These are phyloP conservation scores for Rhizophagus clarus DNA, from an alignment of 192 early-diverging fungal genomes.

Conservation along the genomic window DNA sequence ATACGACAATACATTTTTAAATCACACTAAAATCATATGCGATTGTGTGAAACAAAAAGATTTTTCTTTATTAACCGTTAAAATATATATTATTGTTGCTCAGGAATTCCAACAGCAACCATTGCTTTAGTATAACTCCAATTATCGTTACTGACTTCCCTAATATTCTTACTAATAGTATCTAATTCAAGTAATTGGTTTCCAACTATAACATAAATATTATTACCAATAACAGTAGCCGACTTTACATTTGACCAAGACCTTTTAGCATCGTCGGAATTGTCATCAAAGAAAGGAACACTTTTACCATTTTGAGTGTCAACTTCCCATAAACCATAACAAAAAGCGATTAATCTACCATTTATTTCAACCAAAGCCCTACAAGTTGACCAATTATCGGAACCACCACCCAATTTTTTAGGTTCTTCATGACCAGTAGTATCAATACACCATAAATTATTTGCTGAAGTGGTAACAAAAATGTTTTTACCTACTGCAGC, in stretches of 20 bases:
- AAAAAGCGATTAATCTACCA: slow-evolving; percentile 24
- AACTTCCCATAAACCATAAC: slow-evolving; percentile 31
- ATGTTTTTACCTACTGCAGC: slow-evolving; percentile 9
- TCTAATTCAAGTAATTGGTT: slow-evolving; percentile 26
- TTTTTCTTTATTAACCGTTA: background rate
- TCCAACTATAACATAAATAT: slow-evolving; percentile 9
- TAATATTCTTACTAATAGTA: slow-evolving; percentile 21
- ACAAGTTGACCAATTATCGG: slow-evolving; percentile 30
- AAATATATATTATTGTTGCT: background rate
- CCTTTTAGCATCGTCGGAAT: slow-evolving; percentile 10
- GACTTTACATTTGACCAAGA: slow-evolving; percentile 15
- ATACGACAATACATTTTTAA: too few species aligned
- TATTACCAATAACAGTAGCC: slow-evolving; percentile 22
- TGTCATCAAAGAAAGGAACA: slow-evolving; percentile 27
- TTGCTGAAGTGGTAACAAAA: slow-evolving; percentile 29
- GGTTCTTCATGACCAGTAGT: background rate
- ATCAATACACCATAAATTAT: slow-evolving; percentile 34
- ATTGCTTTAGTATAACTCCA: slow-evolving; percentile 11
- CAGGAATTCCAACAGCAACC: slow-evolving; percentile 9
- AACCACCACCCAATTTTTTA: slow-evolving; percentile 29
- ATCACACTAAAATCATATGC: too few species aligned
- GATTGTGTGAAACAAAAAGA: too few species aligned
- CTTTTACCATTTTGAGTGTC: background rate
- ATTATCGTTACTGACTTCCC: slow-evolving; percentile 20
- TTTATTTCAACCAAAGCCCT: slow-evolving; percentile 19